Conservation (phyloP, 176 grass and related monocot genomes). For the Carex cristatella region DNA sequence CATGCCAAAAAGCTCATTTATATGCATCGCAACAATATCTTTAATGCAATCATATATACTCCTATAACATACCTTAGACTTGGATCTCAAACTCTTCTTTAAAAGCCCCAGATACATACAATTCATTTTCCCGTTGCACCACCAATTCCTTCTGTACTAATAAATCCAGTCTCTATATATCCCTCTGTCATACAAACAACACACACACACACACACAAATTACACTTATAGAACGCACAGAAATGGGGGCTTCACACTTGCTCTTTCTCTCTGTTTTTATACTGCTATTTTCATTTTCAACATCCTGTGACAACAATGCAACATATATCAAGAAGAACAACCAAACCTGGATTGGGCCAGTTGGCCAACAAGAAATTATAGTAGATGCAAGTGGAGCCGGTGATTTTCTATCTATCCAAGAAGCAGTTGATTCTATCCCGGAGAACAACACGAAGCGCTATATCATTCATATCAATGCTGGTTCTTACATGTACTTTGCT, state of each 20-base stretch:
- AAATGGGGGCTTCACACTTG: constrained; percentile 16
- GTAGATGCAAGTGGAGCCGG: constrained; percentile 79
- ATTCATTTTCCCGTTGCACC: not conserved
- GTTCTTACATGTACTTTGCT: constrained; percentile 58
- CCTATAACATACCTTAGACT: not conserved
- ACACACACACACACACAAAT: not conserved
- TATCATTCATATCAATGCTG: constrained; percentile 75
- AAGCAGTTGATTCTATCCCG: constrained; percentile 73
- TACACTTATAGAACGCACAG: not conserved
- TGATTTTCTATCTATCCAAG: constrained; percentile 81
- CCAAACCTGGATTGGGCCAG: constrained; percentile 46
- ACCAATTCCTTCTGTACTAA: not conserved
- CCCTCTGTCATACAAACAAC: not conserved
- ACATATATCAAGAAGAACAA: constrained; percentile 17
- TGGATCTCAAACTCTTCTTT: constrained; percentile 12
- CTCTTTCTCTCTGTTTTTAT: constrained; percentile 1
- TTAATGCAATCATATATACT: constrained; percentile 10
- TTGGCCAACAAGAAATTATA: constrained; percentile 40
- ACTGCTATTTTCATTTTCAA: constrained; percentile 11
- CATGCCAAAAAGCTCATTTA: constrained; percentile 25
- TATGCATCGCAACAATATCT: not conserved
- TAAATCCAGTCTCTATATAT: not conserved
- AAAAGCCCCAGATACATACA: not conserved
- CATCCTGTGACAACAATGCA: constrained; percentile 30
- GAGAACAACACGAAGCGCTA: constrained; percentile 63